Evolutionary conservation across 1,284 basidiomycete species (phyloP).

Genomic region (Meira nashicola): DNA sequence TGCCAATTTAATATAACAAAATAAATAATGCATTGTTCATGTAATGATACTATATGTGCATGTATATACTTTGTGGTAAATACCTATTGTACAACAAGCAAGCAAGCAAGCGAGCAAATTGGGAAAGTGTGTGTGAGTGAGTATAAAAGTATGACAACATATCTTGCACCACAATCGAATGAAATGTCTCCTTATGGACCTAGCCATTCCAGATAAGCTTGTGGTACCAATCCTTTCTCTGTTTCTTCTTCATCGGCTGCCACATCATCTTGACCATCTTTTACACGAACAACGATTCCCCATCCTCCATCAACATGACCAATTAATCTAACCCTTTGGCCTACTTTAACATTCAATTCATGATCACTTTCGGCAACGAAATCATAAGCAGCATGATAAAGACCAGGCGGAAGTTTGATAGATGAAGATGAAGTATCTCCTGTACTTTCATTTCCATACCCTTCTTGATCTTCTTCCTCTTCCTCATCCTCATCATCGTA

Average conservation of each 20-base stretch:
- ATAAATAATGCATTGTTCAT: too few relatives aligned
- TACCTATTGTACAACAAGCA: background rate
- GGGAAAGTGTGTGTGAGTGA: background rate
- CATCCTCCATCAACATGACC: slow-evolving; percentile 24
- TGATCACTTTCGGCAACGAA: slow-evolving; percentile 21
- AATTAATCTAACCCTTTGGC: slow-evolving; percentile 17
- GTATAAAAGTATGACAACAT: too few relatives aligned
- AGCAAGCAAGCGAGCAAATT: background rate
- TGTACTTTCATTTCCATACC: slow-evolving; percentile 1
- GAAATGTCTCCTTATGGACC: background rate
- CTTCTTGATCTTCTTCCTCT: slow-evolving; percentile 5
- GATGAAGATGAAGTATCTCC: background rate
- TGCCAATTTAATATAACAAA: too few relatives aligned
- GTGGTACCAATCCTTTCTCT: slow-evolving; percentile 10
- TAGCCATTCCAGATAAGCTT: slow-evolving; percentile 13
- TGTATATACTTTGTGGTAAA: too few relatives aligned
- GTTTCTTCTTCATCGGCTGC: background rate
- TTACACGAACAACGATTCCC: slow-evolving; percentile 16
- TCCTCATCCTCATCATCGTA: slow-evolving; percentile 14
- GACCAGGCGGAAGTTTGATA: slow-evolving; percentile 12
- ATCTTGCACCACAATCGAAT: too few relatives aligned
- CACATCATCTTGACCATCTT: background rate
- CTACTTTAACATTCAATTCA: slow-evolving; percentile 16
- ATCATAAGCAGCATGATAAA: slow-evolving; percentile 19
- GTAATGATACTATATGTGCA: too few relatives aligned